Conservation (phyloP, 305 asterid genomes). For the Fraxinus floribunda region DNA sequence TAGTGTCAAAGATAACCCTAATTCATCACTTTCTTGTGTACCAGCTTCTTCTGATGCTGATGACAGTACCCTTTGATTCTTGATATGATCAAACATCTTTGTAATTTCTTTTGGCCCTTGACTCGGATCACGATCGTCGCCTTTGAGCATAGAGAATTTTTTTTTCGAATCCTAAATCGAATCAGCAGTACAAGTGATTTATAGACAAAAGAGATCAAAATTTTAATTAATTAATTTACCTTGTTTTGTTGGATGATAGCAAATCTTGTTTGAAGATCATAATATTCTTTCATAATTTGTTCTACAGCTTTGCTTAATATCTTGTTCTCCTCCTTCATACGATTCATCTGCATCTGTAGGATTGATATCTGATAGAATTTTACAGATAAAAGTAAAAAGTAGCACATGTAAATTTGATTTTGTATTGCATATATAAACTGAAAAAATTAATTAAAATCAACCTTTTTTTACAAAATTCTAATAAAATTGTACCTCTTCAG, state of each 20-base stretch:
- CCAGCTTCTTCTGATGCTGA: neutral
- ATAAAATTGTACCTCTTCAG: slow-evolving; percentile 32
- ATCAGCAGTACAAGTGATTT: neutral
- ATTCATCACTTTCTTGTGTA: slow-evolving; percentile 17
- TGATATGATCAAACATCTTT: neutral
- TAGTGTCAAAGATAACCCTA: slow-evolving; percentile 52
- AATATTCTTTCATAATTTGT: slow-evolving; percentile 46
- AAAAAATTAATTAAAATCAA: neutral
- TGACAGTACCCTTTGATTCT: neutral
- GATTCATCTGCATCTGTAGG: slow-evolving; percentile 50
- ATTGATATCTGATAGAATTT: slow-evolving; percentile 30
- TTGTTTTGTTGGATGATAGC: slow-evolving; percentile 34
- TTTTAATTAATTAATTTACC: slow-evolving; percentile 15
- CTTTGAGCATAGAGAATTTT: neutral
- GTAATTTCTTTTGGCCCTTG: slow-evolving; percentile 6
- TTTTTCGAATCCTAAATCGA: neutral
- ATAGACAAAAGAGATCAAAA: neutral
- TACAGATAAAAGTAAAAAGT: neutral
- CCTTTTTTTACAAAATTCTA: neutral
- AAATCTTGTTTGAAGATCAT: slow-evolving; percentile 41
- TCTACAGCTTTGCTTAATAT: slow-evolving; percentile 42
- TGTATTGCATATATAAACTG: neutral
- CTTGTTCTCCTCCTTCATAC: slow-evolving; percentile 57
- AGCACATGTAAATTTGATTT: neutral
- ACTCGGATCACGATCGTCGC: neutral